Evolutionary conservation across 2,329 filamentous ascomycete genomes (phyloP), one percentile per base, ranked within the genome.

Genomic region (Myriosclerotinia duriaeana): DNA sequence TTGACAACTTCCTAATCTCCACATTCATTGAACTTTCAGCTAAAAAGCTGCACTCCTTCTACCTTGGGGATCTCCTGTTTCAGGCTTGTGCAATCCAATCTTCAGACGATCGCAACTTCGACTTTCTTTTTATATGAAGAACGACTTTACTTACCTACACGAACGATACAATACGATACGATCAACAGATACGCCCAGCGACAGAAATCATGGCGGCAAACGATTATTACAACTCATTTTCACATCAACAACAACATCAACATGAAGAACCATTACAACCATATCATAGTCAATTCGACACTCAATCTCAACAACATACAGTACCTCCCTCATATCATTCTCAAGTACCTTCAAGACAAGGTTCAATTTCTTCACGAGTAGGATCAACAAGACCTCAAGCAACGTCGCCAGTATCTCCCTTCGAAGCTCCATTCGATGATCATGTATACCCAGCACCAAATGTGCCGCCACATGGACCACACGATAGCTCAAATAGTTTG

Each of bases 401-500:
- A 17, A 36, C 53, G 22, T 72, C 72, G 6, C 71, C 73, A 1
- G 73, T 83, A 22, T 84, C 86, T 26, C 87, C 88, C 12, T 89
- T 89, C 75, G 85, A 87, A 65, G 85, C 84, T 58, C 85, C 87
- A 66, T 90, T 90, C 76, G 87, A 89, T 77, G 88, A 90, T 76
- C 81, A 87, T 78, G 82, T 83, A 66, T 89, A 90, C 74, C 85
- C 87, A 66, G 79, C 83, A 61, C 60, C 68, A 58, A 46, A 34
- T 48, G 56, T 59, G 42, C 56, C 63, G 34, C 75, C 63, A 4
- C 54, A 65, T 67, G 62, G 67, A 59, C 69, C 71, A 64, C 5
- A 46, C 17, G 53, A 75, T 38, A 78, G 75, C 71, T 78, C 72
- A 70, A 74, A 67, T 64, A 75, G 75, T 53, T 75, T 79, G 59